Conservation (phyloP, 768 basidiomycete species). For the Leucocoprinus birnbaumii region DNA sequence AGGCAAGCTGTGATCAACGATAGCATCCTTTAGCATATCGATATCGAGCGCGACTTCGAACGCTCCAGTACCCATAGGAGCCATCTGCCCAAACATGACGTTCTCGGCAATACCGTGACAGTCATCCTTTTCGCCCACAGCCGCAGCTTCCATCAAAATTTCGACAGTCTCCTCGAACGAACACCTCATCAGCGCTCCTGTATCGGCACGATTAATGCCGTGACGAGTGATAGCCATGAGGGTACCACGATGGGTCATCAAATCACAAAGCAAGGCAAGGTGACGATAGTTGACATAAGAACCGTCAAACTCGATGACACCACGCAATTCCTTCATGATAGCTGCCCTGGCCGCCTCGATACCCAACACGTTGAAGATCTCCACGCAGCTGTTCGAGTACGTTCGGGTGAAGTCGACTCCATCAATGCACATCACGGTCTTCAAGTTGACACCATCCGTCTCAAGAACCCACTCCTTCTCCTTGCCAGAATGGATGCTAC, state of each 20-base stretch:
- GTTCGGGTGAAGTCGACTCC: constrained; percentile 93
- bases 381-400: constrained; percentile 95
- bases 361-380: constrained; percentile 91
- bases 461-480: constrained; percentile 96
- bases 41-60: constrained; percentile 97
- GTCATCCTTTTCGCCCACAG: constrained; percentile 97
- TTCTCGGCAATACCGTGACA: constrained; percentile 99
- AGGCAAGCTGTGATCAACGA: constrained; percentile 92
- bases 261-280: constrained; percentile 91
- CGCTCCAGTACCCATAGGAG: constrained; percentile 98
- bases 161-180: constrained; percentile 99
- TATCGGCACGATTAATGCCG: constrained; percentile 98
- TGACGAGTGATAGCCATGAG: constrained; percentile 99
- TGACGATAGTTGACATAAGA: constrained; percentile 99
- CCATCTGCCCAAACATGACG: constrained; percentile 98
- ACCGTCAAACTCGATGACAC: constrained; percentile 98
- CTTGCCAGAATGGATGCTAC: constrained; percentile 56
- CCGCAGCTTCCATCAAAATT: constrained; percentile 97
- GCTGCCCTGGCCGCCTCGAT: constrained; percentile 96
- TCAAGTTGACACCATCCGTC: constrained; percentile 95
- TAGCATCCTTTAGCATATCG: constrained; percentile 97
- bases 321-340: constrained; percentile 89
- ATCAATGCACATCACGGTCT: constrained; percentile 92
- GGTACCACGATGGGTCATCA: constrained; percentile 94
- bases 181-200: constrained; percentile 97